These are phyloP conservation scores for Kodamaea anthophila DNA, from an alignment of 1,139 yeast genomes.

Conservation along the genomic window DNA sequence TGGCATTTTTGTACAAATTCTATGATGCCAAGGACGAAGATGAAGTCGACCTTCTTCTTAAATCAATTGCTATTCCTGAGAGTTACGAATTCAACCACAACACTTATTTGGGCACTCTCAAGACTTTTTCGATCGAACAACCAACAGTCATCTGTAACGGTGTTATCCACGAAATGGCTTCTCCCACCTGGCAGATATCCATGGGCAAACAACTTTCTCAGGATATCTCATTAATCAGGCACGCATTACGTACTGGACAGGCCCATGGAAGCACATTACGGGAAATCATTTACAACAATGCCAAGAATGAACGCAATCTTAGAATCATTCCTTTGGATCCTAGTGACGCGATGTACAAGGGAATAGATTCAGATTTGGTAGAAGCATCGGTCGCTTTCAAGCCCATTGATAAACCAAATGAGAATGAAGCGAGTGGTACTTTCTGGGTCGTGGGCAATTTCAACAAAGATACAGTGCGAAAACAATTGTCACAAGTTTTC, in stretches of 20 bases:
- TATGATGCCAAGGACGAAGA: slow-evolving; percentile 22
- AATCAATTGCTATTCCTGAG: slow-evolving; percentile 14
- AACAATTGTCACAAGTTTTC: slow-evolving; percentile 37
- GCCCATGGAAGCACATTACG: slow-evolving; percentile 22
- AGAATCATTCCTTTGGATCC: slow-evolving; percentile 31
- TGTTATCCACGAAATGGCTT: slow-evolving; percentile 39
- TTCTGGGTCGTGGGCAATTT: slow-evolving; percentile 58
- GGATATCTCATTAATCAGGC: slow-evolving; percentile 28
- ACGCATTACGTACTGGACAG: slow-evolving; percentile 16
- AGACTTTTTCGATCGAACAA: slow-evolving; percentile 32
- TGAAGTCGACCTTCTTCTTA: slow-evolving; percentile 22
- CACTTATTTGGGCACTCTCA: slow-evolving; percentile 12
- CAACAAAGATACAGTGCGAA: slow-evolving; percentile 22
- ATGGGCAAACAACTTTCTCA: slow-evolving; percentile 36
- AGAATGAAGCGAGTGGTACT: slow-evolving; percentile 20
- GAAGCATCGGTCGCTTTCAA: slow-evolving; percentile 15
- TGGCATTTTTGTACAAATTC: slow-evolving; percentile 38
- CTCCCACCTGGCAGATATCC: slow-evolving; percentile 33
- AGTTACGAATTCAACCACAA: slow-evolving; percentile 10
- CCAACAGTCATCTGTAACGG: slow-evolving; percentile 73
- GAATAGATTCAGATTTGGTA: slow-evolving; percentile 24
- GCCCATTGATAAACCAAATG: slow-evolving; percentile 7
- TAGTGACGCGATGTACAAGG: slow-evolving; percentile 28
- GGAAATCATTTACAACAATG: slow-evolving; percentile 25
- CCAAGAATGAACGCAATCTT: slow-evolving; percentile 28